Conservation (phyloP, 2,329 filamentous ascomycete species). For the Fusarium papillatum region DNA sequence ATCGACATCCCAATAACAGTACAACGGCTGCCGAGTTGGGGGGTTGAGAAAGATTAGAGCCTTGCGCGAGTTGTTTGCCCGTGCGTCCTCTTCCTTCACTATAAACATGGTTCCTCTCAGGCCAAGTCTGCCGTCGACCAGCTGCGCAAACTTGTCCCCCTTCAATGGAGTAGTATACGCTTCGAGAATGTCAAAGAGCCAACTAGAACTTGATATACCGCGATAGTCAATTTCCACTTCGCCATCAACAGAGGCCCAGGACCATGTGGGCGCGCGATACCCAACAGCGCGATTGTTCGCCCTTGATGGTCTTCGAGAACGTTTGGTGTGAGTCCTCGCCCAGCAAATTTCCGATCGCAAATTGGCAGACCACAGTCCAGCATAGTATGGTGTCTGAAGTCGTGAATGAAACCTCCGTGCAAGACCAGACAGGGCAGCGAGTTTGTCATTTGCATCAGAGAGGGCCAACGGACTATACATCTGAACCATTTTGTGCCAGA, state of each 20-base stretch:
- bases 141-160: background rate
- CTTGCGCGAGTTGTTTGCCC: background rate
- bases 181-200: background rate
- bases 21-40: background rate
- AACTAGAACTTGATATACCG: background rate
- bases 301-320: background rate
- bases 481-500: background rate
- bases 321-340: background rate
- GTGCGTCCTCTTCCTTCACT: background rate
- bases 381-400: background rate
- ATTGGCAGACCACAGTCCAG: background rate
- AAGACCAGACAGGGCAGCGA: background rate
- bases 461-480: background rate
- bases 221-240: background rate
- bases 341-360: background rate
- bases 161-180: background rate
- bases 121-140: background rate
- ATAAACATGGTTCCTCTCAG: background rate
- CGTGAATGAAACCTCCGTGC: background rate
- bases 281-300: background rate
- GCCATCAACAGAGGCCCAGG: background rate
- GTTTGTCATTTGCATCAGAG: background rate
- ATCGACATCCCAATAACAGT: background rate
- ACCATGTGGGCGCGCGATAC: background rate
- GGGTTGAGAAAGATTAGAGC: background rate